A percentile compares a stretch with the other conserved stretches of the same genome.
phyloP scores from a whole-genome alignment of 2,329 filamentous ascomycete species.

The Exophiala oligosperma region DNA sequence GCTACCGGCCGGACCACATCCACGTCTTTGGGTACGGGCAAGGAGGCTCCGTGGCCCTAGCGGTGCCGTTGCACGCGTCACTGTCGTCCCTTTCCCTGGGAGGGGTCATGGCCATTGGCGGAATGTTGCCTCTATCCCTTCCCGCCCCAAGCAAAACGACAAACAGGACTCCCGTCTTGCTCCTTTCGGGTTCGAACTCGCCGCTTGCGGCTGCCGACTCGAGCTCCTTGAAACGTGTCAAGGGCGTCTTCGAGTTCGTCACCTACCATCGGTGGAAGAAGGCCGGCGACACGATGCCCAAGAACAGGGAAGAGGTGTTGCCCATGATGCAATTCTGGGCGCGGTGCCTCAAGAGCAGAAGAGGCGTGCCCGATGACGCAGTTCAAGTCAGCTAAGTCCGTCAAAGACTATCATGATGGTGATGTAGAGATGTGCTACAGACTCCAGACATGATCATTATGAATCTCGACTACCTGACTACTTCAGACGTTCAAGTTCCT shows the following conservation, averaged over 20 bases:
- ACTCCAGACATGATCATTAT: neutral
- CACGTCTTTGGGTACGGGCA: slow-evolving; percentile 68
- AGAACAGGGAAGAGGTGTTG: slow-evolving; percentile 77
- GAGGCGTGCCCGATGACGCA: slow-evolving; percentile 47
- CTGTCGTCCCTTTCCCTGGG: slow-evolving; percentile 33
- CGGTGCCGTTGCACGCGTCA: slow-evolving; percentile 50
- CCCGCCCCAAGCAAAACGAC: slow-evolving; percentile 31
- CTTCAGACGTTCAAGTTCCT: slow-evolving; percentile 40
- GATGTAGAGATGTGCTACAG: neutral
- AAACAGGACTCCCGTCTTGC: slow-evolving; percentile 42
- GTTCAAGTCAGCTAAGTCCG: slow-evolving; percentile 38
- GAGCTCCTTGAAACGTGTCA: slow-evolving; percentile 63
- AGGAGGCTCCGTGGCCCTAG: slow-evolving; percentile 63
- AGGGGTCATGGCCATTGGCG: slow-evolving; percentile 46
- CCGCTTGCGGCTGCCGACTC: slow-evolving; percentile 56
- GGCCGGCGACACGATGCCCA: slow-evolving; percentile 78
- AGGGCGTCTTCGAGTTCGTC: slow-evolving; percentile 65
- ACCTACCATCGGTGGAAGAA: slow-evolving; percentile 69
- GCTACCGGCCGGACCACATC: slow-evolving; percentile 61
- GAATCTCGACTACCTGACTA: slow-evolving; percentile 1
- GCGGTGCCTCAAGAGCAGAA: slow-evolving; percentile 42
- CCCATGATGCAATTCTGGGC: slow-evolving; percentile 80
- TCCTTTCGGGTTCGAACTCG: slow-evolving; percentile 41
- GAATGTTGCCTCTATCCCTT: slow-evolving; percentile 40
- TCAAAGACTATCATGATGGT: neutral